Base-by-base conservation (phyloP, 176 grass and related monocot genomes). In the Neostapfia colusana region DNA sequence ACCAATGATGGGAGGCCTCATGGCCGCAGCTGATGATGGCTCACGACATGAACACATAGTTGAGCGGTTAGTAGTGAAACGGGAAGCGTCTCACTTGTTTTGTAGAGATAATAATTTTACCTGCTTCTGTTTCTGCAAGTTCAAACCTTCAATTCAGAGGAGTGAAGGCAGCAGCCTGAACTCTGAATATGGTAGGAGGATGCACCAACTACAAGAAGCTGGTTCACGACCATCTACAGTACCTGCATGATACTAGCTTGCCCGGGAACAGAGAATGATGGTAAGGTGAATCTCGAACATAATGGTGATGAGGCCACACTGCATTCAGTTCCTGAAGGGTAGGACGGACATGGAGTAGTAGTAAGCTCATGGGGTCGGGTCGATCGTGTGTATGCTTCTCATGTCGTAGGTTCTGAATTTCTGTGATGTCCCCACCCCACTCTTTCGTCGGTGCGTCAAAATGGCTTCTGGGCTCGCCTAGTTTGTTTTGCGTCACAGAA, bases 151-250 rank as follows among this genome's bases (percentile, higher is more conserved):
- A 75, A 37, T 53, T 15, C 28, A 28, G 21, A n/a, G 58, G 73
- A 83, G 73, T 70, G 51, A 84, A 70, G 31, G 43, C 27, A 62
- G 43, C 20, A 24, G n/a, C n/a, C n/a, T 13, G 54, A 23, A 49
- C 15, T 49, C 46, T 8, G 55, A 17, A 78, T 66, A 50, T 51
- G 57, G 23, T 64, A 45, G 74, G 74, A 69, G 45, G 67, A 55
- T 20, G 26, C 67, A 84, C 71, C 72, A 79, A 79, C 10, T 79
- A 42, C 0, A 50, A 69, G 21, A 62, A 69, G 21, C 44, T 25
- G 35, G 58, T 48, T 49, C 25, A 25, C 36, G 64, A 2, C 31
- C 53, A 23, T 42, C 12, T 25, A 45, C 25, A 71, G 13, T 44
- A 13, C 25, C 65, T 55, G 67, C 59, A 67, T 63, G 59, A 65